Percentiles rank a stretch among this genome's conserved stretches.
phyloP scores from a whole-genome alignment of 177 flowering plant species.

The Telopea speciosissima region DNA sequence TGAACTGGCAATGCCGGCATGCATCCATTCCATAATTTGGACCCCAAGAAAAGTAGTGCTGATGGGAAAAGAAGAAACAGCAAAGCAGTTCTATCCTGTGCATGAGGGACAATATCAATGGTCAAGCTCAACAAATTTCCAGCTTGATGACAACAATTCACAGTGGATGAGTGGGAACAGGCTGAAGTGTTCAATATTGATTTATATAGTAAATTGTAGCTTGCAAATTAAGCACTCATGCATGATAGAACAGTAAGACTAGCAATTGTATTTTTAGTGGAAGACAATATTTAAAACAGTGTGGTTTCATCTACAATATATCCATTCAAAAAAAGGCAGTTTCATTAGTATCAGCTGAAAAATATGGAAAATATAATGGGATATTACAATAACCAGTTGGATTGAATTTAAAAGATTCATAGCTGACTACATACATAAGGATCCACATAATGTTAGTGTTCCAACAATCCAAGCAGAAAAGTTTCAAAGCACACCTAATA shows the following conservation, averaged over 20 bases:
- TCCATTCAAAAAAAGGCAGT: neutral
- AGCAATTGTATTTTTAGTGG: neutral
- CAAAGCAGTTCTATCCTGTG: constrained; percentile 85
- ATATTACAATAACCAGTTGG: neutral
- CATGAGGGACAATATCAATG: constrained; percentile 3
- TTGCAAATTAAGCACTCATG: neutral
- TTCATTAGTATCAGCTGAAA: neutral
- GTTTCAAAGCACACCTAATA: neutral
- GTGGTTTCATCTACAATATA: neutral
- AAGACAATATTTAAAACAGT: neutral
- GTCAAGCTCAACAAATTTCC: neutral
- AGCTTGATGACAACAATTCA: too few relatives aligned
- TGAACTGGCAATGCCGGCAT: constrained; percentile 92
- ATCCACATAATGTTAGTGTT: neutral
- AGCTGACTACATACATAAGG: neutral
- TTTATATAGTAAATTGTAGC: neutral
- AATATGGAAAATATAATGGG: neutral
- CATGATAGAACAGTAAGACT: neutral
- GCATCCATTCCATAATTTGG: constrained; percentile 81
- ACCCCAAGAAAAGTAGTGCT: constrained; percentile 55
- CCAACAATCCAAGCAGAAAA: neutral
- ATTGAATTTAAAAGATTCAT: neutral
- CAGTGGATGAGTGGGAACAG: neutral
- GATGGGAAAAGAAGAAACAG: constrained; percentile 82
- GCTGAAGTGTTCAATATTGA: neutral